Percentiles rank a stretch among this genome's conserved stretches.
These are phyloP conservation scores for Cladosporium sphaerospermum DNA, from an alignment of 2,329 filamentous ascomycete genomes.

Conservation along the genomic window DNA sequence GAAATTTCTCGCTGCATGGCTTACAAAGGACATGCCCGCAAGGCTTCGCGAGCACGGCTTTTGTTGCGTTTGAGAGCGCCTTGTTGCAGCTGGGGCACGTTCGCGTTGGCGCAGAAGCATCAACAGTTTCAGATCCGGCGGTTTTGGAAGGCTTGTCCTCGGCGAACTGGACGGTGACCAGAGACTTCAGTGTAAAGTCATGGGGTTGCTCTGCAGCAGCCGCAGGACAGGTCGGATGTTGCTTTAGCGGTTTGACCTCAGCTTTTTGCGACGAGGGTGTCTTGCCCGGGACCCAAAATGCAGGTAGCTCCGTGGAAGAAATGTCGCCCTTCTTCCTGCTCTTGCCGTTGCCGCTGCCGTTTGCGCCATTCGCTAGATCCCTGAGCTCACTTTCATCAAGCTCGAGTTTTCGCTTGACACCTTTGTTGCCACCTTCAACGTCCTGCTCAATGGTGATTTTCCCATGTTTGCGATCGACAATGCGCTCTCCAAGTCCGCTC, in stretches of 20 bases:
- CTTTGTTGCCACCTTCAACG: constrained; percentile 30
- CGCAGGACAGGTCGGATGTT: constrained; percentile 67
- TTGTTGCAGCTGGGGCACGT: constrained; percentile 85
- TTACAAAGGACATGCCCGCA: constrained; percentile 91
- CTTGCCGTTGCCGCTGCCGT: constrained; percentile 61
- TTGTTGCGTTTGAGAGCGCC: constrained; percentile 71
- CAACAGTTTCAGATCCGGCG: constrained; percentile 25
- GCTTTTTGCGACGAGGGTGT: constrained; percentile 56
- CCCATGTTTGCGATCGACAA: constrained; percentile 31
- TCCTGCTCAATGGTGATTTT: constrained; percentile 23
- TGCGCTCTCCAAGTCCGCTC: constrained; percentile 35
- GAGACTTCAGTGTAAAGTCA: constrained; percentile 67
- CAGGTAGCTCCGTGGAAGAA: constrained; percentile 68
- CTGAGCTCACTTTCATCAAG: constrained; percentile 71
- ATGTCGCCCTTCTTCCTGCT: constrained; percentile 56
- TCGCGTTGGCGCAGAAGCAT: constrained; percentile 26
- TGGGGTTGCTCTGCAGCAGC: constrained; percentile 63
- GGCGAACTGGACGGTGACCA: constrained; percentile 71
- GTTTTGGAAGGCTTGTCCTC: constrained; percentile 30
- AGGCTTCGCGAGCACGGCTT: constrained; percentile 74
- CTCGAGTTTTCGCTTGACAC: constrained; percentile 71
- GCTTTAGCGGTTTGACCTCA: constrained; percentile 44
- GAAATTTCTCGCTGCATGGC: constrained; percentile 76
- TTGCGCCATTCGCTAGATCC: constrained; percentile 52
- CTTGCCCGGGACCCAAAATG: constrained; percentile 87